Percentiles rank a stretch among this genome's conserved stretches.
phyloP scores from a whole-genome alignment of 1,139 yeast genomes.

The Suhomyces taliae region DNA sequence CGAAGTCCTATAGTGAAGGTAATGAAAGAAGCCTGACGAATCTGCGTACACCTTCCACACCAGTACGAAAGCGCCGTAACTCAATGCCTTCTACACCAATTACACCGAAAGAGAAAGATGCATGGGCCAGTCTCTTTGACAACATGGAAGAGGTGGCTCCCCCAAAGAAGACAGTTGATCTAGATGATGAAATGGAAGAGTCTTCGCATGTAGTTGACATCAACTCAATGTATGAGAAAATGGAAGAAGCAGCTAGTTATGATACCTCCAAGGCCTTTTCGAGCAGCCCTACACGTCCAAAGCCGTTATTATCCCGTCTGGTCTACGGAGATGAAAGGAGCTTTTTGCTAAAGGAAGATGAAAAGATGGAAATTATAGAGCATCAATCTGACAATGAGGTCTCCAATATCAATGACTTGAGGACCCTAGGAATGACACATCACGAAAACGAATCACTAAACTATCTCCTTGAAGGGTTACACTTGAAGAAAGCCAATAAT shows the following conservation, averaged over 20 bases:
- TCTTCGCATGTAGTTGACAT: not conserved
- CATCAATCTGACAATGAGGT: conserved; percentile 7
- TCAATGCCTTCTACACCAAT: conserved; percentile 7
- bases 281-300: not conserved
- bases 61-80: not conserved
- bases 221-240: conserved; percentile 1
- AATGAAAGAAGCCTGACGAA: too few relatives aligned
- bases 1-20: too few relatives aligned
- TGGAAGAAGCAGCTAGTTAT: conserved; percentile 1
- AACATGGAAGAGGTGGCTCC: conserved; percentile 12
- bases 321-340: conserved; percentile 26
- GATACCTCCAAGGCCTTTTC: not conserved
- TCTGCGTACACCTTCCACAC: not conserved
- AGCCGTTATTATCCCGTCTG: not conserved
- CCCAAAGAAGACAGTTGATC: not conserved
- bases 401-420: conserved; percentile 21
- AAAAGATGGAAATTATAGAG: conserved; percentile 4
- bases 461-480: conserved; percentile 22
- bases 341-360: conserved; percentile 18
- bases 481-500: conserved; percentile 4
- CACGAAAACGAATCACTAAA: conserved; percentile 15
- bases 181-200: conserved; percentile 5
- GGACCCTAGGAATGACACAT: conserved; percentile 14
- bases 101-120: conserved; percentile 16
- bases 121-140: conserved; percentile 25